Base-by-base conservation (phyloP, 352 stramenopile genomes). In the Pseudoperonospora humuli region DNA sequence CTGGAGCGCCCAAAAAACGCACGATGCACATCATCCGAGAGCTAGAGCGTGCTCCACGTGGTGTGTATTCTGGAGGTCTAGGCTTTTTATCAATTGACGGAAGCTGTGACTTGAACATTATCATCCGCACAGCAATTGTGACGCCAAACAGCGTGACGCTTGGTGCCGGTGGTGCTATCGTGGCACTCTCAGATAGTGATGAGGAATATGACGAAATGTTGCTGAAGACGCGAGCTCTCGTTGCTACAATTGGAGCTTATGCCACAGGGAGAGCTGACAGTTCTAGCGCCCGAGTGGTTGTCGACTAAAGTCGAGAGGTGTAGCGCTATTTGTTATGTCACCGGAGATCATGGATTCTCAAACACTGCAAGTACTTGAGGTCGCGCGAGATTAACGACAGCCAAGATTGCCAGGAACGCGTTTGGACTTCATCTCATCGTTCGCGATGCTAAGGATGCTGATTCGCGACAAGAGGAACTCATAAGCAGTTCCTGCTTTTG, bases 61-160 rank as follows among this genome's bases (percentile, higher is more conserved):
- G 96, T 14, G 85, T 97, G 1, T 99, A 99, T 69, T 96, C 91
- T 2, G 96, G 96, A n/a, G 85, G 79, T 10, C 55, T 99, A 7
- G 96, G 96, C 10, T 98, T 97, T 42, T 51, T 99, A 10, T 96
- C 89, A 28, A 58, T 97, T n/a, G 93, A 97, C 67, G 93, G 93
- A 9, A 86, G 72, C 38, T 96, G 92, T 47, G 94, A 98, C 57
- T 78, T 99, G 51, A 98, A 98, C 69, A 98, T 98, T 46, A 85
- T 98, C 27, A 98, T 99, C 58, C 88, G 96, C 33, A 97, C 93
- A 20, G 95, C 93, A 7, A 75, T 98, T 24, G 50, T 97, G 27
- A 96, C 85, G 31, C 63, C 64, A 5, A 47, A 58, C 52, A 79
- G 64, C 51, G 84, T 79, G 53, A 90, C 39, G 3, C 83, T 99